phyloP scores from a whole-genome alignment of 352 stramenopile species.

The Chrysophaeum taylorii region DNA sequence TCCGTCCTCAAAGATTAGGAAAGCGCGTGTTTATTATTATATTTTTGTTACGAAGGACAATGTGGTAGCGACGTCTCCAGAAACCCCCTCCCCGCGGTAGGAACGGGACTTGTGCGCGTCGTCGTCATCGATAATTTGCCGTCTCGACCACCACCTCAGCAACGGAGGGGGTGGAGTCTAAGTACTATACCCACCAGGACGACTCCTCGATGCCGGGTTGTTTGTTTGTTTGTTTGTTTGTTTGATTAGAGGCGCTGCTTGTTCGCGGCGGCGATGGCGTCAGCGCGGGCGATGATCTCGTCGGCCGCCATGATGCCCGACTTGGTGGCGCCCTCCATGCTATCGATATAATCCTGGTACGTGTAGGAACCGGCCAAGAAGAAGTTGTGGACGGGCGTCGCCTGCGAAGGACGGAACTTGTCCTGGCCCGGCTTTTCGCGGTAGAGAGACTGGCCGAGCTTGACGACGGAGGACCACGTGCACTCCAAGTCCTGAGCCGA shows the following conservation, averaged over 20 bases:
- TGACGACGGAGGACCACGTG: constrained; percentile 68
- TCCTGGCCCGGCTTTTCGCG: constrained; percentile 64
- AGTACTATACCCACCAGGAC: too few species aligned
- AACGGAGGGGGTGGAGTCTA: too few species aligned
- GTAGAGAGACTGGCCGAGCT: constrained; percentile 64
- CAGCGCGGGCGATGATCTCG: constrained; percentile 56
- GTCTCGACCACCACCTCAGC: too few species aligned
- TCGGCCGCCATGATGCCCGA: constrained; percentile 64
- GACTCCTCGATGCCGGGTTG: too few species aligned
- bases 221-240: neutral
- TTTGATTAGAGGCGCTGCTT: too few species aligned
- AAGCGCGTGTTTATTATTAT: too few species aligned
- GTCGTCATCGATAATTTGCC: too few species aligned
- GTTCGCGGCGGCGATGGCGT: constrained; percentile 26
- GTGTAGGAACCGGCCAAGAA: constrained; percentile 68
- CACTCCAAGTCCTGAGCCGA: constrained; percentile 60
- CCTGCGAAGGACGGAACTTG: constrained; percentile 59
- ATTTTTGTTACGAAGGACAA: too few species aligned
- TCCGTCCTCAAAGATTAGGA: too few species aligned
- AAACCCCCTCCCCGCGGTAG: too few species aligned
- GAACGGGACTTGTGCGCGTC: too few species aligned
- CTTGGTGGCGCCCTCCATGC: constrained; percentile 68
- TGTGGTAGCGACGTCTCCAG: too few species aligned
- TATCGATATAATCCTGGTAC: constrained; percentile 75
- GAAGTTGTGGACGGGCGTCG: constrained; percentile 69